Evolutionary conservation across 768 basidiomycete species (phyloP).

Genomic region (Leccinum disarticulatum): DNA sequence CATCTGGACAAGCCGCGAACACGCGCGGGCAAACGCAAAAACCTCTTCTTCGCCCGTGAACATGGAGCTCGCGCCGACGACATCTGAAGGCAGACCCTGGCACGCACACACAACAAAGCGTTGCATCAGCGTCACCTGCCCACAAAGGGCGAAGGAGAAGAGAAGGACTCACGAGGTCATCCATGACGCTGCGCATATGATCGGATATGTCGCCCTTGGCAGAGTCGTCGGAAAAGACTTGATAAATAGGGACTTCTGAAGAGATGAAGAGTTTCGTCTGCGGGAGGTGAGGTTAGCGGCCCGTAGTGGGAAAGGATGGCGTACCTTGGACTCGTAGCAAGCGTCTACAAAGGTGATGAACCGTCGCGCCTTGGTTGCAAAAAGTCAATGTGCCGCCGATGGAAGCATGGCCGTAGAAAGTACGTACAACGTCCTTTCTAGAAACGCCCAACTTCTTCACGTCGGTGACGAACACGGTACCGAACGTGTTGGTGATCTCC

Average conservation of each 20-base stretch:
- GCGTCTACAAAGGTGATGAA: conserved; percentile 99
- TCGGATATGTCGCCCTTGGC: conserved; percentile 54
- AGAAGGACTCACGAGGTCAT: conserved; percentile 70
- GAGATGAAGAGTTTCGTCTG: conserved; percentile 90
- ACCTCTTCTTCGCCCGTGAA: conserved; percentile 97
- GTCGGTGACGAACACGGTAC: conserved; percentile 83
- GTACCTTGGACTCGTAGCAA: conserved; percentile 87
- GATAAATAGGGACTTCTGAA: conserved; percentile 88
- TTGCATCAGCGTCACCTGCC: not conserved
- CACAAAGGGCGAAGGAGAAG: not conserved
- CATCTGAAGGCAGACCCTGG: conserved; percentile 75
- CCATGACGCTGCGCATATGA: conserved; percentile 93
- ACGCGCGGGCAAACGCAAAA: conserved; percentile 95
- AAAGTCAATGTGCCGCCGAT: not conserved
- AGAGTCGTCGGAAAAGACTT: conserved; percentile 82
- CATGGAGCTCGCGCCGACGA: conserved; percentile 82
- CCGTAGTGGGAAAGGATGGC: conserved; percentile 1
- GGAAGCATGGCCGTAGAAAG: not conserved
- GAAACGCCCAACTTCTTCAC: conserved; percentile 87
- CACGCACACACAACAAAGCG: not conserved
- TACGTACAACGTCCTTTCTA: conserved; percentile 78
- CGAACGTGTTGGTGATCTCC: conserved; percentile 86
- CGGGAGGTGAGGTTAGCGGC: not conserved
- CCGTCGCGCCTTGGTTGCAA: conserved; percentile 64
- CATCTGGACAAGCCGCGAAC: conserved; percentile 85